phyloP scores from a whole-genome alignment of 2,329 filamentous ascomycete species.

The Alternaria triticina region DNA sequence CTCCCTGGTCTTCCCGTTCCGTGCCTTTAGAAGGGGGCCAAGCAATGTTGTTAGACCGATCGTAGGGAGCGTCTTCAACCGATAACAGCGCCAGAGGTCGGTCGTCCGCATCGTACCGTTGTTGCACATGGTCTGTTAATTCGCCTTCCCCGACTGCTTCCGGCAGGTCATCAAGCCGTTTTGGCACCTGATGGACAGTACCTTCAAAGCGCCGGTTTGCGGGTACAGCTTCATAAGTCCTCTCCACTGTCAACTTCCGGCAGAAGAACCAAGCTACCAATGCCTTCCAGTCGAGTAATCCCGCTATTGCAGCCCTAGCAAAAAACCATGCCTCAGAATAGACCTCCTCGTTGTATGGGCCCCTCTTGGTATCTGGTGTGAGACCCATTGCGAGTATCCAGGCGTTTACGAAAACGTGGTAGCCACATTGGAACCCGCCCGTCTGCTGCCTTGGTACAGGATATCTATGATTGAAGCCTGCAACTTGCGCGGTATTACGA shows the following conservation, averaged over 20 bases:
- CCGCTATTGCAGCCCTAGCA: constrained; percentile 1
- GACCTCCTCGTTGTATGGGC: background rate
- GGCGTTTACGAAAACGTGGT: constrained; percentile 29
- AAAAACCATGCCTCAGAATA: constrained; percentile 2
- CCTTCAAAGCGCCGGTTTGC: background rate
- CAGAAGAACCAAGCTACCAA: constrained; percentile 11
- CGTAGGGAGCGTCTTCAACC: background rate
- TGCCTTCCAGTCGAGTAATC: constrained; percentile 17
- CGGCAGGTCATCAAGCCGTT: background rate
- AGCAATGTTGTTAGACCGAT: background rate
- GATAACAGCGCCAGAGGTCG: background rate
- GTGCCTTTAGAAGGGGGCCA: background rate
- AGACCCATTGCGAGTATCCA: constrained; percentile 38
- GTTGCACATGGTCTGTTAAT: background rate
- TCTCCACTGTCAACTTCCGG: background rate
- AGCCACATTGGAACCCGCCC: constrained; percentile 11
- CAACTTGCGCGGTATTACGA: background rate
- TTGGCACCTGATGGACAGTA: background rate
- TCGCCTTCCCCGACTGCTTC: background rate
- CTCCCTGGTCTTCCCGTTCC: background rate
- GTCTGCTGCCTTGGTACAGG: background rate
- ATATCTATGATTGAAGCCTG: background rate
- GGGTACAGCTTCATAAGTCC: background rate
- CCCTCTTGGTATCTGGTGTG: background rate
- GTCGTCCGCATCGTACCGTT: background rate